Conservation (phyloP, 2,329 filamentous ascomycete species). For the Alternaria gaisen region DNA sequence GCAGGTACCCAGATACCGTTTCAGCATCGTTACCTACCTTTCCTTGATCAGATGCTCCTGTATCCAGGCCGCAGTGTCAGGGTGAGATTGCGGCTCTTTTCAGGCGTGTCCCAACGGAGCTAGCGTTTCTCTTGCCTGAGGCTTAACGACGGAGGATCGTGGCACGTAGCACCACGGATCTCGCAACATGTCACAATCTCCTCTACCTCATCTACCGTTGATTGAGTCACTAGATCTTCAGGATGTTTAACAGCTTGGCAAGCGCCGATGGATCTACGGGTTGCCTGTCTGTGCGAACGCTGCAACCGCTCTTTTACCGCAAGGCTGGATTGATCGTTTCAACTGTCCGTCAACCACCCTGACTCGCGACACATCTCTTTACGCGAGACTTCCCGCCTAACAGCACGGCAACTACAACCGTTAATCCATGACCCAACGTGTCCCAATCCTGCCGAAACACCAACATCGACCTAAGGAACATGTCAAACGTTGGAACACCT, state of each 20-base stretch:
- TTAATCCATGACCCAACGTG: constrained; percentile 22
- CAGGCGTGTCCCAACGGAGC: background rate
- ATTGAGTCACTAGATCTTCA: background rate
- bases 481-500: constrained; percentile 21
- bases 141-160: background rate
- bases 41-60: background rate
- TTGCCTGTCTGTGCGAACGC: constrained; percentile 32
- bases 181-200: background rate
- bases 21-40: constrained; percentile 28
- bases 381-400: constrained; percentile 17
- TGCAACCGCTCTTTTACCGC: constrained; percentile 15
- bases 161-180: background rate
- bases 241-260: background rate
- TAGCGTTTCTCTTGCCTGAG: background rate
- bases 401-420: constrained; percentile 21
- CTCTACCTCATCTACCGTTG: background rate
- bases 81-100: background rate
- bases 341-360: background rate
- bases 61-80: background rate
- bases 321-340: constrained; percentile 4
- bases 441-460: constrained; percentile 26
- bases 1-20: constrained; percentile 42
- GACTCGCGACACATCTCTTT: constrained; percentile 1
- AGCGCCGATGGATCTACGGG: background rate
- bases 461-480: constrained; percentile 22